A percentile compares a stretch with the other conserved stretches of the same genome.
phyloP scores from a whole-genome alignment of 1,284 basidiomycete species.

The Austropuccinia psidii region DNA sequence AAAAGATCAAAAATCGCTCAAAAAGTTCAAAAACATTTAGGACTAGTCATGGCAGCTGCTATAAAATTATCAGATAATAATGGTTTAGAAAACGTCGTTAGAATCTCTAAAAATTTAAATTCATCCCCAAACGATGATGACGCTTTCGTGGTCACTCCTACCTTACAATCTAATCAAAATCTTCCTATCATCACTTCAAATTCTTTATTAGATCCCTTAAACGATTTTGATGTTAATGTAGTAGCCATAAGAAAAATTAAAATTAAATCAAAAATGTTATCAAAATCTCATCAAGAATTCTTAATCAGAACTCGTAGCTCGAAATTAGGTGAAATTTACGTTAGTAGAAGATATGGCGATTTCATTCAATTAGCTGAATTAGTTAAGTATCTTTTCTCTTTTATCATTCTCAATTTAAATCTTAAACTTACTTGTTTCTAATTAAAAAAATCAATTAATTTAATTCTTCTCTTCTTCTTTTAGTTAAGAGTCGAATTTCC shows the following conservation, averaged over 20 bases:
- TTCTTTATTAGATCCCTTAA: neutral
- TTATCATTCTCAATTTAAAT: neutral
- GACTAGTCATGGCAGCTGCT: slow-evolving; percentile 69
- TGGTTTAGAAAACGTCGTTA: slow-evolving; percentile 76
- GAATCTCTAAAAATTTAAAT: slow-evolving; percentile 54
- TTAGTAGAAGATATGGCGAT: slow-evolving; percentile 88
- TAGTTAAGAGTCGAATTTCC: slow-evolving; percentile 77
- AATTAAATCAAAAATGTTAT: slow-evolving; percentile 73
- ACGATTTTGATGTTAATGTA: slow-evolving; percentile 77
- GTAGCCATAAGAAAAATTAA: slow-evolving; percentile 70
- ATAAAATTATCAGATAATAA: slow-evolving; percentile 59
- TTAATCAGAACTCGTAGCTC: slow-evolving; percentile 69
- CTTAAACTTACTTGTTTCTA: slow-evolving; percentile 1
- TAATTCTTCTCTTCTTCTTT: neutral
- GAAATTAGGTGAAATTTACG: slow-evolving; percentile 60
- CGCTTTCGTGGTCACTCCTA: slow-evolving; percentile 65
- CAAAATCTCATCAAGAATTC: slow-evolving; percentile 87
- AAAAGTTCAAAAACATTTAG: slow-evolving; percentile 73
- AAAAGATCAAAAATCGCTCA: slow-evolving; percentile 58
- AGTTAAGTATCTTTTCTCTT: slow-evolving; percentile 51
- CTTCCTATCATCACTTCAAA: neutral
- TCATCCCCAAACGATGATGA: slow-evolving; percentile 36
- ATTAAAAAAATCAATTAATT: slow-evolving; percentile 39
- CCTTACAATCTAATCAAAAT: slow-evolving; percentile 54
- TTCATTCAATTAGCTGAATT: slow-evolving; percentile 78